Base-by-base conservation (phyloP, 2,329 filamentous ascomycete species). In the Colletotrichum destructivum region DNA sequence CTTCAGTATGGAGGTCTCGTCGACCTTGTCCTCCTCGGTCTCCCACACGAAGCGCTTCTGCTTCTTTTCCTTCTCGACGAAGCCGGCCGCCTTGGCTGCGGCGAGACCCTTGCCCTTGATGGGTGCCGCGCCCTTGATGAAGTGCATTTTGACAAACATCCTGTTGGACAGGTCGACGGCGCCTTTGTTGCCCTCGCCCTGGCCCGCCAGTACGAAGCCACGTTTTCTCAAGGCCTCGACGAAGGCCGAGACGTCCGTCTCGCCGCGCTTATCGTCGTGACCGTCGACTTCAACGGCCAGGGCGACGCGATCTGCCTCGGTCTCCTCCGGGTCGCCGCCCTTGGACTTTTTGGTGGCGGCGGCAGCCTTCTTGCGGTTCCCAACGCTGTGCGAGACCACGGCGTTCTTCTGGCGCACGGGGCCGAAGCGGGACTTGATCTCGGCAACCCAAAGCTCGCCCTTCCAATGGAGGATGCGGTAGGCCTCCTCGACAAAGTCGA, bases 111-210 rank as follows among this genome's bases (percentile, higher is more conserved):
- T 97, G 31, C 95, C 95, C 79, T 91, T 92, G 2, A 87, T 87
- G 0, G 95, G 93, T 55, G 90, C 85, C 23, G 90, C 90, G n/a
- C 88, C 90, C 85, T 98, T 99, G 77, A 95, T 86, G 82, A 99
- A 99, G 77, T 93, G 91, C 94, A 99, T 96, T 84, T 93, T 94
- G 76, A 98, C 96, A 85, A 99, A 99, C 96, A 99, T 99, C 84
- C 93, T 97, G 84, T 99, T 99, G 67, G 88, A 89, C 78, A 97
- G 84, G 83, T 99, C 95, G 12, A 97, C 87, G 0, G 92, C 89
- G 40, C 69, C 69, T 57, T 81, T 79, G 31, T 81, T 82, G 42
- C 70, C 61, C 74, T 85, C 88, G 38, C 68, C 66, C 76, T 88
- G 89, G 11, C 90, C 89, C 76, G 93, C 92, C 40, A 98, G 87